A percentile compares a stretch with the other conserved stretches of the same genome.
Evolutionary conservation across 805 yeast species (phyloP).

Genomic region (Barnettozyma botsteinii): DNA sequence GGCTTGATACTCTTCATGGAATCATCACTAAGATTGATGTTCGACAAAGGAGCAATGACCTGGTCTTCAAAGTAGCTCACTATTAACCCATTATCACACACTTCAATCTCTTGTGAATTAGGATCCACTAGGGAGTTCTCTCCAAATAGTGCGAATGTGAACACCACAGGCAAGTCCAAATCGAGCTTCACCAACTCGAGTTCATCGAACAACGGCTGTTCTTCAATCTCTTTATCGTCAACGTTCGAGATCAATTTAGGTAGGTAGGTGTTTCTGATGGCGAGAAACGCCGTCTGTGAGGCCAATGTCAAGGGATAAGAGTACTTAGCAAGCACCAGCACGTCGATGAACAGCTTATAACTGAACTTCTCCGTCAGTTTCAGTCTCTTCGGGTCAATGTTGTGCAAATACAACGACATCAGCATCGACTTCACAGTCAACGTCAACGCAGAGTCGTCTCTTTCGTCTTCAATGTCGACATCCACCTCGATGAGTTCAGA

Average conservation of each 20-base stretch:
- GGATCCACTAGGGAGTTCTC: conserved; percentile 71
- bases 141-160: conserved; percentile 74
- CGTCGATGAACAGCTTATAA: conserved; percentile 73
- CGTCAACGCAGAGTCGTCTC: conserved; percentile 73
- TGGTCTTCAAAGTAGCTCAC: conserved; percentile 65
- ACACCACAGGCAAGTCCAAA: conserved; percentile 64
- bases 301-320: conserved; percentile 78
- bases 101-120: conserved; percentile 80
- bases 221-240: conserved; percentile 62
- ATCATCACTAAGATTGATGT: conserved; percentile 52
- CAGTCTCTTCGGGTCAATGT: conserved; percentile 48
- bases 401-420: conserved; percentile 44
- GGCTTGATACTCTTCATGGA: conserved; percentile 52
- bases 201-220: conserved; percentile 86
- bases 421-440: conserved; percentile 58
- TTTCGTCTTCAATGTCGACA: conserved; percentile 70
- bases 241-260: conserved; percentile 69
- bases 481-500: conserved; percentile 62
- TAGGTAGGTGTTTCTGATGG: conserved; percentile 69
- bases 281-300: conserved; percentile 76
- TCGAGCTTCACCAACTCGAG: conserved; percentile 65
- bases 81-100: conserved; percentile 76
- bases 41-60: conserved; percentile 67
- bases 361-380: conserved; percentile 68
- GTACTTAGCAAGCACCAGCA: conserved; percentile 67